Evolutionary conservation across 2,329 filamentous ascomycete genomes (phyloP).

Genomic region (Periconia sp.): DNA sequence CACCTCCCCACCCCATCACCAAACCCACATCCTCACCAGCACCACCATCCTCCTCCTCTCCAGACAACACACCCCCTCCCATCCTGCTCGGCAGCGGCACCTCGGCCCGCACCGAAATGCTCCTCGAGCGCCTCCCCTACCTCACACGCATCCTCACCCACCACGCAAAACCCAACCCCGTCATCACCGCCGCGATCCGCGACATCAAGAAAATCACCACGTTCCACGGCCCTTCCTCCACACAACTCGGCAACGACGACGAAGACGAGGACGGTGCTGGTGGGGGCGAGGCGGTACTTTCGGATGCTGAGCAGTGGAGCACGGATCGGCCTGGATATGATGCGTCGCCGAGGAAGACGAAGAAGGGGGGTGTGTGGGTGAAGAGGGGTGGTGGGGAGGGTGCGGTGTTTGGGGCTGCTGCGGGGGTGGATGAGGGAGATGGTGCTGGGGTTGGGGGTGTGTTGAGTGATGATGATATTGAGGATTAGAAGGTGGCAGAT

Average conservation of each 20-base stretch:
- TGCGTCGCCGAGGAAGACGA: conserved; percentile 20
- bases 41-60: not conserved
- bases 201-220: conserved; percentile 70
- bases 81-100: conserved; percentile 60
- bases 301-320: conserved; percentile 44
- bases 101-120: conserved; percentile 69
- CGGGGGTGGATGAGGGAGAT: conserved; percentile 23
- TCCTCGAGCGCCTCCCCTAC: conserved; percentile 87
- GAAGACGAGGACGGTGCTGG: conserved; percentile 36
- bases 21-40: not conserved
- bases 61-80: not conserved
- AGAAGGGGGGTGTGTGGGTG: conserved; percentile 22
- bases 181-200: conserved; percentile 41
- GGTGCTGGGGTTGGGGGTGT: conserved; percentile 37
- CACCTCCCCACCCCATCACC: conserved; percentile 4
- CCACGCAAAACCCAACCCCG: not conserved
- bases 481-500: conserved; percentile 35
- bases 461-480: conserved; percentile 52
- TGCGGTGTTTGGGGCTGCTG: conserved; percentile 17
- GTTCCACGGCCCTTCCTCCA: conserved; percentile 51
- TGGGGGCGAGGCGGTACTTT: not conserved
- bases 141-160: conserved; percentile 55
- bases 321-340: conserved; percentile 44
- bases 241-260: conserved; percentile 19
- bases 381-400: conserved; percentile 15